Evolutionary conservation across 139 green algal genomes (phyloP), one percentile per base, ranked within the genome.

Genomic region (Helicosporidium sp.): DNA sequence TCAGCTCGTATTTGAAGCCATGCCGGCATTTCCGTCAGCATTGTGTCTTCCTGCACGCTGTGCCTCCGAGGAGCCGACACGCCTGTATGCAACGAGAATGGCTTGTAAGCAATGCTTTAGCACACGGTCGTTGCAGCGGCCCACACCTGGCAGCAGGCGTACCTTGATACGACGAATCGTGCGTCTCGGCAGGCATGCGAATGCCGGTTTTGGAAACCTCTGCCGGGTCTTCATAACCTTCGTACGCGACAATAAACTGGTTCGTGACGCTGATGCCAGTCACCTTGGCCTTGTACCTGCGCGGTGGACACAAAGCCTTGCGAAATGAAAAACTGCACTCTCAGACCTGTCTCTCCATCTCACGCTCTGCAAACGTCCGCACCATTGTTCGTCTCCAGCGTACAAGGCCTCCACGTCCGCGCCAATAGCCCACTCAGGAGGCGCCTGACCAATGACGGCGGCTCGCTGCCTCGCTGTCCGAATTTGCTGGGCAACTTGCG

Each of bases 401-500:
- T 80, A 86, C 24, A 78, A 6, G 2, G 79, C 78, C 31, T 75
- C 57, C 26, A 66, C 77, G 15, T 60, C 42, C 1, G 69, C 74
- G 4, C 80, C 80, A 0, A 91, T 71, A 5, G 79, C 78, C 80
- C 80, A 91, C 5, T 57, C 58, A 1, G 73, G 48, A 13, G 70
- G 74, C 4, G 62, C 77, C 51, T 83, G 78, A 3, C 76, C 78
- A 15, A 35, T 44, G 7, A 89, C 37, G 1, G 79, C 78, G 33
- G 72, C 72, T 13, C 65, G 50, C 22, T 79, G 63, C 50, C 85
- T 76, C 0, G 78, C 80, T 19, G 52, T 48, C 1, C 63, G 48
- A 22, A 91, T 87, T 52, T 91, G 80, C 16, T 85, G 56, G 3
- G 76, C 74, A 15, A 91, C 72, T 13, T 69, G 73, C 0, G 66